Conservation (phyloP, 148 eudicot genomes). For the Drosera capensis region DNA sequence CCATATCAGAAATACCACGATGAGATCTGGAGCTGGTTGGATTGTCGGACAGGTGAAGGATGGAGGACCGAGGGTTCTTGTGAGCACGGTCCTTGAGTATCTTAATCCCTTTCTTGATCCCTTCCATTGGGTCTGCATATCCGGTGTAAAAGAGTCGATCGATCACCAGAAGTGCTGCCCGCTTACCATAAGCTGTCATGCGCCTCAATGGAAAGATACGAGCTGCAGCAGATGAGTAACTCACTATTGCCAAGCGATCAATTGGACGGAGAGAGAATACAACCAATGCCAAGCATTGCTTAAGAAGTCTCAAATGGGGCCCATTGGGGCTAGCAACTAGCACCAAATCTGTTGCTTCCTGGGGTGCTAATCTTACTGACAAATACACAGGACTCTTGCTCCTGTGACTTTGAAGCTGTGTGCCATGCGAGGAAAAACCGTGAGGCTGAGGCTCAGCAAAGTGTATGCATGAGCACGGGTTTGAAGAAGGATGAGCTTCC, state of each 20-base stretch:
- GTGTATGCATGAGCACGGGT: slow-evolving; percentile 15
- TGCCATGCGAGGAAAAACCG: slow-evolving; percentile 12
- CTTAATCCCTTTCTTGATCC: slow-evolving; percentile 65
- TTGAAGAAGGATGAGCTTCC: slow-evolving; percentile 19
- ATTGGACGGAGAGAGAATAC: slow-evolving; percentile 58
- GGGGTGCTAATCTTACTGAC: slow-evolving; percentile 39
- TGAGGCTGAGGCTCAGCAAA: slow-evolving; percentile 12
- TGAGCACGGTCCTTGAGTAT: slow-evolving; percentile 63
- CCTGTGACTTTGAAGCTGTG: slow-evolving; percentile 14
- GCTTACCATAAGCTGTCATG: slow-evolving; percentile 69
- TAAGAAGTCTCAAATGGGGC: slow-evolving; percentile 76
- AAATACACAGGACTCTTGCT: slow-evolving; percentile 34
- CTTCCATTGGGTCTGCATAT: slow-evolving; percentile 59
- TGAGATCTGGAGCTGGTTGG: slow-evolving; percentile 33
- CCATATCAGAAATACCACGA: slow-evolving; percentile 15
- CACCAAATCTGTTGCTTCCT: slow-evolving; percentile 63
- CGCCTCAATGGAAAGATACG: slow-evolving; percentile 68
- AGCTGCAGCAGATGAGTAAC: slow-evolving; percentile 72
- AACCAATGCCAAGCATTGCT: slow-evolving; percentile 62
- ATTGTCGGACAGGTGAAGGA: slow-evolving; percentile 56
- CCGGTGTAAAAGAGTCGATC: slow-evolving; percentile 68
- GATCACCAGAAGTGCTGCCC: slow-evolving; percentile 74
- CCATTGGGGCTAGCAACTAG: slow-evolving; percentile 77
- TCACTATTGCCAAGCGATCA: slow-evolving; percentile 74
- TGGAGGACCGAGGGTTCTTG: slow-evolving; percentile 49